A percentile compares a stretch with the other conserved stretches of the same genome.
These are phyloP conservation scores for Neopestalotiopsis sp. DNA, from an alignment of 2,329 filamentous ascomycete genomes.

Conservation along the genomic window DNA sequence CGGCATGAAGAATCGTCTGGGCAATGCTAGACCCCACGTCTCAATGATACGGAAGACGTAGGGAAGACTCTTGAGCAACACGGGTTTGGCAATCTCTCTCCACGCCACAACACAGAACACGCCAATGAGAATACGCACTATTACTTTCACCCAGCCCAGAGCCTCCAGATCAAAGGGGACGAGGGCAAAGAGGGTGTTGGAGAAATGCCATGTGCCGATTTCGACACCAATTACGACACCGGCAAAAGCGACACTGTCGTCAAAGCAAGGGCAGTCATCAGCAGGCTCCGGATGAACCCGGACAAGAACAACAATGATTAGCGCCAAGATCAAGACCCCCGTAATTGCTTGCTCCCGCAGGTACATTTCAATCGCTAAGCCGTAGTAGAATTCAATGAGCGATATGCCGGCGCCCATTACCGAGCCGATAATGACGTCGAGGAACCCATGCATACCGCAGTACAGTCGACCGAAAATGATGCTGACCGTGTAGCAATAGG, in stretches of 20 bases:
- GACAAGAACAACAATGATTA: conserved; percentile 77
- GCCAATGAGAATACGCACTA: conserved; percentile 75
- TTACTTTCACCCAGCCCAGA: conserved; percentile 69
- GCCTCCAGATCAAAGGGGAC: conserved; percentile 69
- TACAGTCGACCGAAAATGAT: conserved; percentile 93
- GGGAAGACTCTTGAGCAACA: conserved; percentile 77
- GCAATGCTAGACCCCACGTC: conserved; percentile 77
- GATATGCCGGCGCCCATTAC: conserved; percentile 73
- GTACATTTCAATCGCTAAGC: conserved; percentile 70
- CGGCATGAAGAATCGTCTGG: conserved; percentile 87
- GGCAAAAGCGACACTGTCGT: conserved; percentile 92
- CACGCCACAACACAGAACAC: conserved; percentile 86
- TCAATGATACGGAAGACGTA: conserved; percentile 89
- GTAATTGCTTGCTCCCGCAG: conserved; percentile 69
- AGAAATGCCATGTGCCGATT: conserved; percentile 83
- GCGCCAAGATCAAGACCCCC: conserved; percentile 67
- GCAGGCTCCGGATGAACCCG: conserved; percentile 94
- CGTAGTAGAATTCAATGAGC: conserved; percentile 64
- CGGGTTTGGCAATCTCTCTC: conserved; percentile 88
- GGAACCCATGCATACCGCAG: conserved; percentile 98
- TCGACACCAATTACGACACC: conserved; percentile 88
- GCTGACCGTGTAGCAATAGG: conserved; percentile 85
- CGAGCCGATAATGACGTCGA: conserved; percentile 86
- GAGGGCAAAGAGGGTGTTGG: conserved; percentile 54
- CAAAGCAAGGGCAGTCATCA: conserved; percentile 96